These are phyloP conservation scores for Hansenula anomala DNA, from an alignment of 1,139 yeast genomes.

Conservation along the genomic window DNA sequence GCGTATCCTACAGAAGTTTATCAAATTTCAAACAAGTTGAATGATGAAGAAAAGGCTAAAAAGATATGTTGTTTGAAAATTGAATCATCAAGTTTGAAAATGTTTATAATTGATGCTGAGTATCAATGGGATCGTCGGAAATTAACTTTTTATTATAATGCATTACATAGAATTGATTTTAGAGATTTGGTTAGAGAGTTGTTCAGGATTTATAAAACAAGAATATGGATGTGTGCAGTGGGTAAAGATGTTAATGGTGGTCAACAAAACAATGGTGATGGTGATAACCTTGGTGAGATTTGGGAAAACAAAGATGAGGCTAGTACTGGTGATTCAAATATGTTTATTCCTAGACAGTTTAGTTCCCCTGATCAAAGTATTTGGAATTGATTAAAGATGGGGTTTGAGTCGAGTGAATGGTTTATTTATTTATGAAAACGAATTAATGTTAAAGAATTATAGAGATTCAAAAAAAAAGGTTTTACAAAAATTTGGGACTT, in stretches of 20 bases:
- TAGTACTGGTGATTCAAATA: slow-evolving; percentile 5
- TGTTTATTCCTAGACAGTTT: slow-evolving; percentile 15
- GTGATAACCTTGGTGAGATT: too few relatives aligned
- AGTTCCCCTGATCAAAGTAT: slow-evolving; percentile 9
- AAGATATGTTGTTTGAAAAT: slow-evolving; percentile 31
- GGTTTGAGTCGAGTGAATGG: not conserved
- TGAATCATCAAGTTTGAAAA: slow-evolving; percentile 26
- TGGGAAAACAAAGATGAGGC: too few relatives aligned
- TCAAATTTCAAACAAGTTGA: slow-evolving; percentile 29
- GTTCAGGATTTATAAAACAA: slow-evolving; percentile 88
- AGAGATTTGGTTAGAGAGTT: slow-evolving; percentile 89
- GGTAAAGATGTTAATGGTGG: slow-evolving; percentile 8
- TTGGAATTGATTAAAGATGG: slow-evolving; percentile 2
- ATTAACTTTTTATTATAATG: slow-evolving; percentile 77
- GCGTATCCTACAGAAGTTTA: slow-evolving; percentile 33
- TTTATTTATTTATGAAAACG: too few relatives aligned
- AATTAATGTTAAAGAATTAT: too few relatives aligned
- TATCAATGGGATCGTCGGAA: slow-evolving; percentile 95
- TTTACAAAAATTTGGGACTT: too few relatives aligned
- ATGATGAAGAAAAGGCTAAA: slow-evolving; percentile 44
- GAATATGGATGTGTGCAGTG: slow-evolving; percentile 97
- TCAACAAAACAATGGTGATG: too few relatives aligned
- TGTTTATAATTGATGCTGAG: slow-evolving; percentile 70
- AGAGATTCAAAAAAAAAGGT: too few relatives aligned
- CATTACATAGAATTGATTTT: slow-evolving; percentile 81